Conservation (phyloP, 2,329 filamentous ascomycete genomes). For the Zymoseptoria brevis region DNA sequence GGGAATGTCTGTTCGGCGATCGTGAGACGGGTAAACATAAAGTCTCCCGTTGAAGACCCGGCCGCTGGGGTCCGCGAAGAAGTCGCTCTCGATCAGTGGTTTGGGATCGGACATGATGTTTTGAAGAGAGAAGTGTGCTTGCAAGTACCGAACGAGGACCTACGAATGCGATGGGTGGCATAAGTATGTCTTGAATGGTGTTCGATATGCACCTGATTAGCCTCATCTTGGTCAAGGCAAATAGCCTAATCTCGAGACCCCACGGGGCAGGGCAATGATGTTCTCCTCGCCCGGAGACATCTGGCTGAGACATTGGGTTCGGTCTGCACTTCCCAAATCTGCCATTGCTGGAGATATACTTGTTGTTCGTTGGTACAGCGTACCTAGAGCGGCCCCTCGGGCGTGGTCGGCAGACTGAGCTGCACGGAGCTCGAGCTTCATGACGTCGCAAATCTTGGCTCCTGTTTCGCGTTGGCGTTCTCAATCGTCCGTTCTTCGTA, state of each 20-base stretch:
- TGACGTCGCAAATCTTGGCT: background rate
- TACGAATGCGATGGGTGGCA: background rate
- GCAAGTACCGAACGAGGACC: background rate
- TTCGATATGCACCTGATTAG: background rate
- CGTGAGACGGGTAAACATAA: conserved; percentile 76
- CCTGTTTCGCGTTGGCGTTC: background rate
- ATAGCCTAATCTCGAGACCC: background rate
- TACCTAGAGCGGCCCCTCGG: background rate
- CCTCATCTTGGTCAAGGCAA: background rate
- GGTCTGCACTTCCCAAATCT: background rate
- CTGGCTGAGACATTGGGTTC: background rate
- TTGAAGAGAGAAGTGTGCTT: background rate
- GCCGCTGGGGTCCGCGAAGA: conserved; percentile 72
- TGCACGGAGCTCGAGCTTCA: background rate
- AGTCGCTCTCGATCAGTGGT: conserved; percentile 65
- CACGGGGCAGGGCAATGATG: background rate
- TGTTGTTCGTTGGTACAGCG: background rate
- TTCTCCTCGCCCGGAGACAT: background rate
- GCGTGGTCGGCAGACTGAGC: background rate
- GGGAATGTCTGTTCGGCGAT: conserved; percentile 63
- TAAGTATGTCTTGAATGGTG: background rate
- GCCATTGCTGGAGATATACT: background rate
- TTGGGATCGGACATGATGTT: conserved; percentile 31
- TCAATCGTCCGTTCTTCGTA: background rate
- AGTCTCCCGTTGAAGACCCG: conserved; percentile 69